phyloP scores from a whole-genome alignment of 192 early-diverging fungal genomes.

The Obelidium mucronatum region DNA sequence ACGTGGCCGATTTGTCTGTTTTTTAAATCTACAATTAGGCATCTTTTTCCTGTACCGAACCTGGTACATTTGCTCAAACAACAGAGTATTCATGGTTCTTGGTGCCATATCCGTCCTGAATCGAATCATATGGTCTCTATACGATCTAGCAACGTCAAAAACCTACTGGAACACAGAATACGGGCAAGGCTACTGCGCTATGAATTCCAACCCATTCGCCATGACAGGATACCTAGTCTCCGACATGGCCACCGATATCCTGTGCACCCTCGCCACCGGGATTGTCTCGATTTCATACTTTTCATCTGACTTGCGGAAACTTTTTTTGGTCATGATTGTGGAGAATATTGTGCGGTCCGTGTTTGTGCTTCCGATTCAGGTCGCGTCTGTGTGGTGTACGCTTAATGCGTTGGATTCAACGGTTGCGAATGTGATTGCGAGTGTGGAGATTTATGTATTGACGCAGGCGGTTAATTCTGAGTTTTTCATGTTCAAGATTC shows the following conservation, averaged over 20 bases:
- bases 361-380: background rate
- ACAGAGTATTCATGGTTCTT: background rate
- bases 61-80: slow-evolving; percentile 1
- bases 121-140: background rate
- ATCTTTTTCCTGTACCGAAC: background rate
- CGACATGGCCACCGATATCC: slow-evolving; percentile 3
- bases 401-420: background rate
- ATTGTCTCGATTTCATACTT: background rate
- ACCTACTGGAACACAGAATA: too few species aligned
- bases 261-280: slow-evolving; percentile 3
- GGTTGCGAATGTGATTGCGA: background rate
- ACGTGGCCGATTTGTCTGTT: too few species aligned
- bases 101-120: background rate
- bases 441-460: background rate
- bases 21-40: too few species aligned
- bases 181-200: background rate
- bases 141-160: background rate
- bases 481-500: background rate
- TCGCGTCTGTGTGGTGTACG: background rate
- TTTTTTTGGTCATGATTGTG: background rate
- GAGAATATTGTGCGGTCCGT: slow-evolving; percentile 5
- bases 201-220: background rate
- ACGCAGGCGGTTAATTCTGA: slow-evolving; percentile 26
- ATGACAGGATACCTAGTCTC: background rate
- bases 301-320: background rate